Base-by-base conservation (phyloP, 2,329 filamentous ascomycete genomes). In the Cladosporium sp. region DNA sequence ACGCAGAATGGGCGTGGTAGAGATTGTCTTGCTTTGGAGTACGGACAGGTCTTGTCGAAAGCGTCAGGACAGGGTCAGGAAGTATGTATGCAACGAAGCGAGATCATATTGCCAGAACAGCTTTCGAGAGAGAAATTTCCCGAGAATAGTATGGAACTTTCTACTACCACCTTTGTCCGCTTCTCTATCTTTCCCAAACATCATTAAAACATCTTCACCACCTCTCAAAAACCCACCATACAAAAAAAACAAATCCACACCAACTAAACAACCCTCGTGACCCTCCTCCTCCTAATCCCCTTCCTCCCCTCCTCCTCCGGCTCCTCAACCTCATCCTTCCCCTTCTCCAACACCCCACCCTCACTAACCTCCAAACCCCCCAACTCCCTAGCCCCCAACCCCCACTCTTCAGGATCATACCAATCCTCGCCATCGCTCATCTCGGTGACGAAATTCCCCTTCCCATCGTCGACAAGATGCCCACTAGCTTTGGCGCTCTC, bases 341-440 rank as follows among this genome's bases (percentile, higher is more conserved):
- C 88, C 70, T 93, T 93, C 66, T 88, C 85, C 7, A 92, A 70
- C 57, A 87, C 84, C 54, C 86, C 84, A 7, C 80, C 59, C 20
- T 57, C 57, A 2, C 45, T 36, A 19, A 20, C 20, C 32, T 35
- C 32, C 12, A 16, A 7, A 5, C 15, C 32, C 13, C 13, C 32
- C 43, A 65, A 33, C 29, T 62, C 61, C 55, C 57, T 49, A 2
- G 49, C 38, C 40, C 53, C 51, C 42, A 93, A 67, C 0, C 79
- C 80, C 86, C 87, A 92, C 69, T 88, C 85, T 47, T 88, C 84
- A 62, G 80, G 80, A 67, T 94, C 88, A 63, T 90, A 91, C 86
- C 87, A 94, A 65, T 94, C 88, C 72, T 94, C 88, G 9, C 87
- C 87, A 64, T 94, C 88, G 43, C 85, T 90, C 83, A 93, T 83